Evolutionary conservation across 345 rosid genomes (phyloP).

Genomic region (Arabis hirsuta): DNA sequence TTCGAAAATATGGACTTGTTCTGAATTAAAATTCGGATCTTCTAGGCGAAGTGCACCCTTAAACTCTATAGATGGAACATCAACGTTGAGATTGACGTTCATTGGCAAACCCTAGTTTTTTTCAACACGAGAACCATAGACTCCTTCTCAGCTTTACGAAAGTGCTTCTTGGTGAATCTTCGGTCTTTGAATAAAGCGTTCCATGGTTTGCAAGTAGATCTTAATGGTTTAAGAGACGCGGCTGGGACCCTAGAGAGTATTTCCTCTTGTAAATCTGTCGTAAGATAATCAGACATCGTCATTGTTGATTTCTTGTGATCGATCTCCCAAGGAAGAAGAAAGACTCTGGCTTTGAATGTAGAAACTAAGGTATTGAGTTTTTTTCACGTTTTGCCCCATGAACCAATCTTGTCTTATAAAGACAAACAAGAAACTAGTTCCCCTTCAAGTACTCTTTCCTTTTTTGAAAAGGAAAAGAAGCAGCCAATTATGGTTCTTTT

Average conservation of each 20-base stretch:
- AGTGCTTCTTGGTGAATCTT: background rate
- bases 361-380: too few relatives aligned
- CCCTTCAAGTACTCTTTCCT: too few relatives aligned
- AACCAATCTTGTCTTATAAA: too few relatives aligned
- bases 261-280: background rate
- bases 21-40: background rate
- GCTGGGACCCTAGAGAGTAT: background rate
- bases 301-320: background rate
- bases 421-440: too few relatives aligned
- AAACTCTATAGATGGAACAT: background rate
- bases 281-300: background rate
- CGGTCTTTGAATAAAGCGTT: background rate
- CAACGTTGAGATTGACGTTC: background rate
- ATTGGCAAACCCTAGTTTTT: background rate
- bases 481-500: too few relatives aligned
- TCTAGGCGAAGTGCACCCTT: background rate
- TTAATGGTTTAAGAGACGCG: background rate
- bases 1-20: background rate
- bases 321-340: background rate
- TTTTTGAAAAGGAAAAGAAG: too few relatives aligned
- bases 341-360: background rate
- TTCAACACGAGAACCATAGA: background rate
- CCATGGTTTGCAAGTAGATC: background rate
- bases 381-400: too few relatives aligned
- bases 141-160: background rate